Evolutionary conservation across 2,329 filamentous ascomycete species (phyloP).

Genomic region (Shiraia sp.): DNA sequence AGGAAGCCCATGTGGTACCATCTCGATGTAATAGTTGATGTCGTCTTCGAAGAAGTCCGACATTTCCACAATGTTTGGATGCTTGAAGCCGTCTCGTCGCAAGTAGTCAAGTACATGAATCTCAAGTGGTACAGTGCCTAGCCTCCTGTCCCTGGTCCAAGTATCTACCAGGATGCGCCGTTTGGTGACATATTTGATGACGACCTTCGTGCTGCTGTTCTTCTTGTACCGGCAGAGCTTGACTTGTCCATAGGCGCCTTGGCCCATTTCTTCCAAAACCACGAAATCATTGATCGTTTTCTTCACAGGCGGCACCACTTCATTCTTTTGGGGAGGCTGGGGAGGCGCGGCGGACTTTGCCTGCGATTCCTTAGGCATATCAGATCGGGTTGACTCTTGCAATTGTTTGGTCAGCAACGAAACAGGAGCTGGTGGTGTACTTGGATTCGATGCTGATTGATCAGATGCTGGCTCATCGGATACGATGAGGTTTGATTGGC

Average conservation of each 20-base stretch:
- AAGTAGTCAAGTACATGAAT: constrained; percentile 97
- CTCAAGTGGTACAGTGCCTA: constrained; percentile 93
- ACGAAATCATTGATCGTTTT: constrained; percentile 88
- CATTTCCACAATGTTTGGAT: constrained; percentile 71
- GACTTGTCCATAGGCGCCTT: constrained; percentile 96
- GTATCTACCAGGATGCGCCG: constrained; percentile 95
- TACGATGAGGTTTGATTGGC: constrained; percentile 59
- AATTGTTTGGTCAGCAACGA: constrained; percentile 57
- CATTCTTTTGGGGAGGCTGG: constrained; percentile 9
- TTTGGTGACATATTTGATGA: constrained; percentile 98
- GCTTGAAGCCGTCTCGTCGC: constrained; percentile 68
- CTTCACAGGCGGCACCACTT: constrained; percentile 55
- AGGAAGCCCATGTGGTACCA: constrained; percentile 90
- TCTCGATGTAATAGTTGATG: constrained; percentile 97
- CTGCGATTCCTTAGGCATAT: constrained; percentile 47
- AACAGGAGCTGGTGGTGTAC: constrained; percentile 40
- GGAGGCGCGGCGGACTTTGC: constrained; percentile 19
- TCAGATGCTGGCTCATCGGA: constrained; percentile 42
- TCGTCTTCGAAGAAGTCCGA: constrained; percentile 75
- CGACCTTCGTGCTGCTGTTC: constrained; percentile 75
- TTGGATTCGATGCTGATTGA: constrained; percentile 37
- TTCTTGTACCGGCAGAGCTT: constrained; percentile 89
- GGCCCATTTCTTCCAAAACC: constrained; percentile 97
- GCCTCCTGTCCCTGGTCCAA: constrained; percentile 89
- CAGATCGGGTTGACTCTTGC: constrained; percentile 53